Base-by-base conservation (phyloP, 2,329 filamentous ascomycete species). In the Fusarium sp. region DNA sequence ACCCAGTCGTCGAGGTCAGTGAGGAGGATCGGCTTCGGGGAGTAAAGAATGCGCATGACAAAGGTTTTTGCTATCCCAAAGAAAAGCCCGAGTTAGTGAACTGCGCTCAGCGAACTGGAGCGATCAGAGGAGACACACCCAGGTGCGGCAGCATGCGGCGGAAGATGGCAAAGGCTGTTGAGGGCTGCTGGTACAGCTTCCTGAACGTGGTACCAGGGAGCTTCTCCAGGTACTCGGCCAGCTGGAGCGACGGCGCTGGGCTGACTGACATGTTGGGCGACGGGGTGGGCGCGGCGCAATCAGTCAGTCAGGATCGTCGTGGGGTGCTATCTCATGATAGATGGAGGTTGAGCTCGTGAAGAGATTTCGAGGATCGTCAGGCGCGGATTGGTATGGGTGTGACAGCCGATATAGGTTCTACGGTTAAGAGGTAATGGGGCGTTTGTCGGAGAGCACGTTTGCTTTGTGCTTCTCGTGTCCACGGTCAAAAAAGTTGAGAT, bases 101-200 rank as follows among this genome's bases (percentile, higher is more conserved):
- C n/a, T 56, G 48, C n/a, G 45, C 32, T 34, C 20, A 54, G 23
- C 27, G n/a, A n/a, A 7, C 20, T 39, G 48, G 39, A 57, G 43
- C 30, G 2, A 9, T 16, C 8, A 6, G 45, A 54, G 45, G 60
- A 43, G 34, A 74, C 86, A 80, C 87, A 95, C 94, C 95, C 71
- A 98, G 86, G 80, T 97, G 94, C 67, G 97, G 95, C 68, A 99
- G 90, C 95, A 99, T 98, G 85, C 97, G 95, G 77, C 97, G 92
- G 83, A 98, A 98, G 80, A 99, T 95, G 76, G 97, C 97, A 76
- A 99, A 91, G 41, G 95, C 94, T 2, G 97, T 98, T 48, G 96
- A 97, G 34, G 97, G 97, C 87, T 98, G 95, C 85, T 95, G 93
- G 88, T 99, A 99, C 54, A 99, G 89, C 83, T 94, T 93, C 81